These are phyloP conservation scores for Botrytis porri DNA, from an alignment of 2,329 filamentous ascomycete genomes.

Conservation along the genomic window DNA sequence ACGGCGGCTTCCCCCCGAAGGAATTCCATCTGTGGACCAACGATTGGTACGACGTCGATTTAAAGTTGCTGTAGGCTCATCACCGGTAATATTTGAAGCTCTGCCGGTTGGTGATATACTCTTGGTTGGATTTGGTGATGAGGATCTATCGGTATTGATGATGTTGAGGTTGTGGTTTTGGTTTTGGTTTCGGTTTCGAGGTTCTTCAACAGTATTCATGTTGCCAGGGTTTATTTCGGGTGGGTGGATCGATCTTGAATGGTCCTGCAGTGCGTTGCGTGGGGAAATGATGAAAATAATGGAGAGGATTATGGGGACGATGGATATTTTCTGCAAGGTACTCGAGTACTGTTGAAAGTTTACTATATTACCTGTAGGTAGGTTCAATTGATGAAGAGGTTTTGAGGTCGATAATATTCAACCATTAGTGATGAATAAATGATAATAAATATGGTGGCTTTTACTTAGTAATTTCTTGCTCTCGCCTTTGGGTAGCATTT, in stretches of 20 bases:
- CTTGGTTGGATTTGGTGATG: conserved; percentile 16
- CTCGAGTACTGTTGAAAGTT: background rate
- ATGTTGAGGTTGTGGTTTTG: conserved; percentile 11
- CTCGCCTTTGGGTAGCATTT: background rate
- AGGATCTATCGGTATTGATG: background rate
- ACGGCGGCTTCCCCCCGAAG: conserved; percentile 45
- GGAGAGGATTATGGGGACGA: background rate
- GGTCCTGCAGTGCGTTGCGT: background rate
- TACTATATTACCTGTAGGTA: background rate
- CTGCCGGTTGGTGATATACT: conserved; percentile 19
- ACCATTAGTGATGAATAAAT: background rate
- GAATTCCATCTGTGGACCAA: conserved; percentile 35
- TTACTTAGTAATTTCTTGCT: background rate
- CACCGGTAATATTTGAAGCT: conserved; percentile 18
- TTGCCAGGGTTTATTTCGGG: background rate
- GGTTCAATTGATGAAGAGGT: background rate
- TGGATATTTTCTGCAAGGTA: conserved; percentile 7
- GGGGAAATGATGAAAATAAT: conserved; percentile 14
- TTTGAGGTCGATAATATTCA: background rate
- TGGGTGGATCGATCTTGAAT: conserved; percentile 3
- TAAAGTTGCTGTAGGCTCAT: conserved; percentile 28
- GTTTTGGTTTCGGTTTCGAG: conserved; percentile 10
- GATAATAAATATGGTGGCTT: background rate
- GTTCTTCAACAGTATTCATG: conserved; percentile 19
- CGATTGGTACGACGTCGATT: conserved; percentile 30